These are phyloP conservation scores for Petunia hybrid DNA, from an alignment of 305 asterid genomes.

Conservation along the genomic window DNA sequence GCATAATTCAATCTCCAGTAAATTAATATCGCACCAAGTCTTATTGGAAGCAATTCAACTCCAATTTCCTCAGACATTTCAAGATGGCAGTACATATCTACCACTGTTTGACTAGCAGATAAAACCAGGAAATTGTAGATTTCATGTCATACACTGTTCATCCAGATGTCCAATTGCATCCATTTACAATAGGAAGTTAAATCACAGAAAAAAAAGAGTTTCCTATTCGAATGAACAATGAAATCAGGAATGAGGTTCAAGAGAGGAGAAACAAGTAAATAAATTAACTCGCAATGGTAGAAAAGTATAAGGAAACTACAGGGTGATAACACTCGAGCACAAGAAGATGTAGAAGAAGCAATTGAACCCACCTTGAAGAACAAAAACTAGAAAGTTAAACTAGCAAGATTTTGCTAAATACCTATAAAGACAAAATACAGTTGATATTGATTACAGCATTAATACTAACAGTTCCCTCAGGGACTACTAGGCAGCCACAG, in stretches of 20 bases:
- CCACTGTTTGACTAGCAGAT: not conserved
- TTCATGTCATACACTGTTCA: not conserved
- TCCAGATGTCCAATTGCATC: constrained; percentile 16
- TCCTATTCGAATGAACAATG: constrained; percentile 14
- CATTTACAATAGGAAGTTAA: constrained; percentile 21
- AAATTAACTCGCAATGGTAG: not conserved
- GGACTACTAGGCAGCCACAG: not conserved
- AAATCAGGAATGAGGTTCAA: constrained; percentile 8
- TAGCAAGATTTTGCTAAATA: constrained; percentile 22
- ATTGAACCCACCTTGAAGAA: constrained; percentile 1
- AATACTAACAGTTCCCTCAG: not conserved
- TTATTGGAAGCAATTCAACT: not conserved
- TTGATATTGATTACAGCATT: not conserved
- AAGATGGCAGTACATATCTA: constrained; percentile 9
- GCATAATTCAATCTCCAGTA: not conserved
- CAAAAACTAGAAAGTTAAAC: constrained; percentile 12
- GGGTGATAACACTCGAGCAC: not conserved
- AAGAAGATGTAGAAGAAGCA: not conserved
- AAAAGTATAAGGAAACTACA: constrained; percentile 17
- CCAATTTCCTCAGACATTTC: constrained; percentile 13
- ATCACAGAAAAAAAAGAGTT: constrained; percentile 9
- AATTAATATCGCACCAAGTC: not conserved
- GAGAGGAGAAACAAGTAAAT: constrained; percentile 17
- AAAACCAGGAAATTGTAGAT: constrained; percentile 21
- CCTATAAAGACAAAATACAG: not conserved